Evolutionary conservation across 495 filamentous ascomycete species (phyloP), one percentile per base, ranked within the genome.

Genomic region (Lophiostoma macrostomum): DNA sequence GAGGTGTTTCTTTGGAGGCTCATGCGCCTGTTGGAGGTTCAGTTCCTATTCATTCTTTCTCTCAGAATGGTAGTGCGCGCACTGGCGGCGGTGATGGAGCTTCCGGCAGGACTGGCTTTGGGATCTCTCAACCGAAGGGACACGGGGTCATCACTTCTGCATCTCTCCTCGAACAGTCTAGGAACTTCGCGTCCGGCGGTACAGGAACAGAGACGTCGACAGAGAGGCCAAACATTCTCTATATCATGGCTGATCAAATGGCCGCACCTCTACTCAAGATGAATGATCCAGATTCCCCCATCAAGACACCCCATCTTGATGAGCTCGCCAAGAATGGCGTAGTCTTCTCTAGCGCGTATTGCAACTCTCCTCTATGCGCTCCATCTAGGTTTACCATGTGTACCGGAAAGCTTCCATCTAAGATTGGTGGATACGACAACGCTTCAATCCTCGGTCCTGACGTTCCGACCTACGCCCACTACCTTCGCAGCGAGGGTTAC

Each of bases 221-320:
- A 2, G 32, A 34, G 29, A 80, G 76, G 66, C 86, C 84, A 31
- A 90, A 90, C 69, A 85, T 90, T 57, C 77, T 90, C 41, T 88
- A 87, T 71, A 88, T 95, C 69, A 91, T 95, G 86, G 89, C 89
- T 36, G 90, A 95, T 71, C 90, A 95, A 73, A 82, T 95, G 69
- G 84, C 90, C 18, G 88, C 90, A 22, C 89, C 88, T 11, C 74
- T 87, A 52, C 79, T 95, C 46, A 87, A 84, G 70, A 85, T 91
- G 63, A 84, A 94, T 73, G 86, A 93, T 69, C 78, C 84, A 42
- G 69, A 78, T 20, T 93, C 88, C 0, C 82, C 80, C 58, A 90
- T 95, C 70, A 83, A 86, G 69, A 95, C 90, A 4, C 90, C 89
- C 28, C 82, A 94, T 69, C 76, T 94, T 48, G 87, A 95, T 69